Conservation (phyloP, 1,284 basidiomycete species). For the Cerrena zonata region DNA sequence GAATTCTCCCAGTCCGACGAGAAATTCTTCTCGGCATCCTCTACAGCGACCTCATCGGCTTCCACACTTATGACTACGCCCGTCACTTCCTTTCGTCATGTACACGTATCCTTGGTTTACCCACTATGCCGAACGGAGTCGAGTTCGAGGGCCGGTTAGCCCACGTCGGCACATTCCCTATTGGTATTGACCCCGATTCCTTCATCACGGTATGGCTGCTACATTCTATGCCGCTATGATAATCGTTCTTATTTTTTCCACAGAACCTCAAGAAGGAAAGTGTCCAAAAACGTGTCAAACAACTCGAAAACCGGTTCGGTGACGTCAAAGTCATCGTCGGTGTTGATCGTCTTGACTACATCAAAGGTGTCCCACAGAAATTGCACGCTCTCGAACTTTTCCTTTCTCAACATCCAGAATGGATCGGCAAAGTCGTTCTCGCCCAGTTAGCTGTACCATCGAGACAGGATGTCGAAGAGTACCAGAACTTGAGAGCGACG, state of each 20-base stretch:
- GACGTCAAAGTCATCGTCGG: conserved; percentile 98
- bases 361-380: conserved; percentile 99
- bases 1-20: conserved; percentile 91
- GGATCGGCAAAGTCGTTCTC: conserved; percentile 97
- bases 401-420: conserved; percentile 94
- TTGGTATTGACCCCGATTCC: conserved; percentile 92
- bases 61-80: conserved; percentile 99
- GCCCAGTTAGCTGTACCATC: conserved; percentile 97
- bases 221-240: neutral
- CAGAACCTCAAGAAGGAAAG: conserved; percentile 74
- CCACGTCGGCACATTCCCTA: conserved; percentile 97
- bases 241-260: conserved; percentile 1
- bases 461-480: conserved; percentile 97
- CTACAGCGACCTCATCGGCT: conserved; percentile 94
- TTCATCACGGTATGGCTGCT: conserved; percentile 67
- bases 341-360: conserved; percentile 96
- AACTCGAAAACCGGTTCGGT: conserved; percentile 84
- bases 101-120: conserved; percentile 91
- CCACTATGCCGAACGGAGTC: conserved; percentile 96
- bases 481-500: conserved; percentile 92
- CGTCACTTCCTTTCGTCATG: conserved; percentile 98
- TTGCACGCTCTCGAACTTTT: conserved; percentile 95
- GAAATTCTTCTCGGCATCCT: conserved; percentile 94
- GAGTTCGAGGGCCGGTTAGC: conserved; percentile 93
- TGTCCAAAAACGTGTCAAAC: conserved; percentile 75